phyloP scores from a whole-genome alignment of 2,329 filamentous ascomycete genomes.

The Dothideomycetidae sp. region DNA sequence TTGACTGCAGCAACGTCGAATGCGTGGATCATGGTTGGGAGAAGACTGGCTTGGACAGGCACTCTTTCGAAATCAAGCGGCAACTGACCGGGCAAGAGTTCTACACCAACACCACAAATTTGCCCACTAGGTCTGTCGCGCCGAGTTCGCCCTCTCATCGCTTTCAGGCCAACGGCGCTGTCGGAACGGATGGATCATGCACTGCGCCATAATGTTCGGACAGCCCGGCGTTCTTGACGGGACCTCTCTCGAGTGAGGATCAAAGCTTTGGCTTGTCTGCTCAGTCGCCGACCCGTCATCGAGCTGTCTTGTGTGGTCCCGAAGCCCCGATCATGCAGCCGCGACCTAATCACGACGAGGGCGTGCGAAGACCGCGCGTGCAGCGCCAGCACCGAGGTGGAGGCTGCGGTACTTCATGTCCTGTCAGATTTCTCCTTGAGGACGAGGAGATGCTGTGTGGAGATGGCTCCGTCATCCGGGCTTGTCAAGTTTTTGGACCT shows the following conservation, averaged over 20 bases:
- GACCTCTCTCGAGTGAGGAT: conserved; percentile 88
- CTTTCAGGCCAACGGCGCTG: neutral
- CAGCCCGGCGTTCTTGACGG: conserved; percentile 29
- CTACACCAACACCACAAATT: too few relatives aligned
- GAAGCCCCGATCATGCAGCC: too few relatives aligned
- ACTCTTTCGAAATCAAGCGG: too few relatives aligned
- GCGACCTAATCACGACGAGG: too few relatives aligned
- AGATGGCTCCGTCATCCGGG: neutral
- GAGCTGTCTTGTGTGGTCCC: neutral
- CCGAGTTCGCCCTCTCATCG: neutral
- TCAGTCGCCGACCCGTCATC: conserved; percentile 14
- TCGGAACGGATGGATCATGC: too few relatives aligned
- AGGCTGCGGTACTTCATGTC: too few relatives aligned
- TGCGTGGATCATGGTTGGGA: conserved; percentile 9
- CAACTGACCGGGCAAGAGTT: too few relatives aligned
- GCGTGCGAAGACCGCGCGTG: too few relatives aligned
- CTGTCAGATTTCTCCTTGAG: neutral
- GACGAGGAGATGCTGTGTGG: neutral
- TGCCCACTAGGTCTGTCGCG: neutral
- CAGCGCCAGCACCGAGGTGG: too few relatives aligned
- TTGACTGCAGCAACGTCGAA: conserved; percentile 12
- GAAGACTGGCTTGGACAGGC: conserved; percentile 10
- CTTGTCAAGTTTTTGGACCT: neutral
- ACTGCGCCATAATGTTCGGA: neutral
- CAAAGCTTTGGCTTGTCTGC: conserved; percentile 87